phyloP scores from a whole-genome alignment of 2,329 filamentous ascomycete genomes.

The Epichloe aotearoae region DNA sequence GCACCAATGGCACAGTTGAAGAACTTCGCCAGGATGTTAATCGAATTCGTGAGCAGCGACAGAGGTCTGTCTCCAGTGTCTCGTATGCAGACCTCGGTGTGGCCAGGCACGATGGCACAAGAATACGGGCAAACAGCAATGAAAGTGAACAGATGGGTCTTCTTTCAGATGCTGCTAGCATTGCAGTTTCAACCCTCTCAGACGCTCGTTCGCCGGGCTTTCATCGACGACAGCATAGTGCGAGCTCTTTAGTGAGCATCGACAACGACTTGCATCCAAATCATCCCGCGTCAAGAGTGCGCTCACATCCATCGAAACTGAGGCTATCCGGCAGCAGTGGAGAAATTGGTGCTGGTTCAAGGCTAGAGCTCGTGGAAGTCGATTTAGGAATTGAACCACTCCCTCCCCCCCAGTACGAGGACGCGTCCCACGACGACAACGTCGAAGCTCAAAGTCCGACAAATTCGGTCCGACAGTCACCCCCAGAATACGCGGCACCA shows the following conservation, averaged over 20 bases:
- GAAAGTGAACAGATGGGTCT: slow-evolving; percentile 62
- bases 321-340: slow-evolving; percentile 12
- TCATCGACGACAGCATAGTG: slow-evolving; percentile 34
- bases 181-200: slow-evolving; percentile 27
- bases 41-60: slow-evolving; percentile 43
- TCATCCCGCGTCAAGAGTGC: slow-evolving; percentile 23
- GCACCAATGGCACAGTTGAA: slow-evolving; percentile 41
- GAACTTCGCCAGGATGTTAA: slow-evolving; percentile 44
- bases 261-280: slow-evolving; percentile 32
- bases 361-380: slow-evolving; percentile 38
- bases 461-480: slow-evolving; percentile 29
- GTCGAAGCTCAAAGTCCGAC: slow-evolving; percentile 15
- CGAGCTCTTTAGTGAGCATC: slow-evolving; percentile 43
- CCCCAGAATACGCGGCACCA: slow-evolving; percentile 33
- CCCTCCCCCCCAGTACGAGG: slow-evolving; percentile 39
- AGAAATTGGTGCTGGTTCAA: slow-evolving; percentile 33
- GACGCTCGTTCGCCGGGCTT: slow-evolving; percentile 18
- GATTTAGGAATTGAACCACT: slow-evolving; percentile 34
- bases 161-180: slow-evolving; percentile 57
- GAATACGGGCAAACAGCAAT: slow-evolving; percentile 57
- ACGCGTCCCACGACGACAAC: slow-evolving; percentile 27
- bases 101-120: slow-evolving; percentile 63
- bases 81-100: slow-evolving; percentile 66
- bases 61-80: slow-evolving; percentile 59
- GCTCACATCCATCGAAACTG: slow-evolving; percentile 31